Base-by-base conservation (phyloP, 202 grass and related monocot species). In the Panicum hallii region DNA sequence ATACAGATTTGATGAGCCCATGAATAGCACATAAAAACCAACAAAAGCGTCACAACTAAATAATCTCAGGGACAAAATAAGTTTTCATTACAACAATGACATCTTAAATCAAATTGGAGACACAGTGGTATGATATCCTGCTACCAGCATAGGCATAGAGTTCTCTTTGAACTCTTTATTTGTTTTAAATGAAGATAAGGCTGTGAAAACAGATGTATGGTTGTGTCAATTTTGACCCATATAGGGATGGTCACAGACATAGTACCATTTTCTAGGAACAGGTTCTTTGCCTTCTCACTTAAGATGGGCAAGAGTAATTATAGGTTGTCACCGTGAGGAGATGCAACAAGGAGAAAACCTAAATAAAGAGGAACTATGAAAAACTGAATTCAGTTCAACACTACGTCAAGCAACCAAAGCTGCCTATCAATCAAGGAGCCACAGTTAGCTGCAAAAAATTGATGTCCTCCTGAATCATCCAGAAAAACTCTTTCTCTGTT, bases 101-200 rank as follows among this genome's bases (percentile, higher is more conserved):
- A 76, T 49, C 53, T 60, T 42, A 57, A 41, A 69, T 7, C n/a
- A 60, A 70, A 20, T 52, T 62, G 43, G 49, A 75, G 50, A 54
- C 50, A 64, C 28, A 68, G 38, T 12, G 1, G 36, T 46, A 53
- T 32, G 43, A 53, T 72, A 79, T 53, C 46, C n/a, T 5, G 30
- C 14, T 82, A 44, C 54, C 34, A 45, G 7, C 13, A 14, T n/a
- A 46, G 67, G 11, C 46, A 13, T 7, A 45, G 53, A 80, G 12
- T 43, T 70, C 61, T 66, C 13, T 65, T 47, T 73, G 41, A n/a
- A 65, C 58, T 1, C 68, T 45, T 64, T 74, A 22, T 73, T 72
- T 45, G 1, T 14, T 41, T 42, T 63, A 78, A 79, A 65, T 12
- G 46, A 65, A 79, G 56, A 46, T 55, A 77, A 56, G 7, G 0